Evolutionary conservation across 2,329 filamentous ascomycete genomes (phyloP).

Genomic region (Botryotinia convoluta): DNA sequence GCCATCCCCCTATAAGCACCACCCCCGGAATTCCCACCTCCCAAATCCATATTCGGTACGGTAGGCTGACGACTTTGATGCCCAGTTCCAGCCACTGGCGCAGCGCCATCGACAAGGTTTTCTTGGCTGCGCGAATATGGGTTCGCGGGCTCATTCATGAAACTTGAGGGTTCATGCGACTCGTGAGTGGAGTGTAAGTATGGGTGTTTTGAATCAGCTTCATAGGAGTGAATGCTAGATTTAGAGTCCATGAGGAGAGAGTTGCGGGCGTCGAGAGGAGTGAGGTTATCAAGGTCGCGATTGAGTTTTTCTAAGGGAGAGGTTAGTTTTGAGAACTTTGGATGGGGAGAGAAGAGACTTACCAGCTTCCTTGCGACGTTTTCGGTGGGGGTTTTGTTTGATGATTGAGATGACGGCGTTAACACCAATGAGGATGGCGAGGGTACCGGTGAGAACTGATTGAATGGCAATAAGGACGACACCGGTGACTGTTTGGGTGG

Average conservation of each 20-base stretch:
- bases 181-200: constrained; percentile 27
- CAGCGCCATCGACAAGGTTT: constrained; percentile 14
- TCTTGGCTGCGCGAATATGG: constrained; percentile 27
- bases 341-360: constrained; percentile 45
- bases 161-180: constrained; percentile 11
- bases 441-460: constrained; percentile 73
- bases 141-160: constrained; percentile 36
- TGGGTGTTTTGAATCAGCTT: constrained; percentile 27
- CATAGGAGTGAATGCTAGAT: constrained; percentile 12
- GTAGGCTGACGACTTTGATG: constrained; percentile 7
- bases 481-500: constrained; percentile 90
- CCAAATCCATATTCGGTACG: constrained; percentile 8
- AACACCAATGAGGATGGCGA: constrained; percentile 84
- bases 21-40: constrained; percentile 11
- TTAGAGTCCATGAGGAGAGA: constrained; percentile 58
- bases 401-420: constrained; percentile 82
- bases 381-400: constrained; percentile 86
- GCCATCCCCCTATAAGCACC: constrained; percentile 33
- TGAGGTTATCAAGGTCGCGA: constrained; percentile 77
- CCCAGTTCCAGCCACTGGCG: constrained; percentile 2
- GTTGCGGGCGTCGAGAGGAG: constrained; percentile 82
- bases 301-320: constrained; percentile 65
- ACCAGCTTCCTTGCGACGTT: constrained; percentile 86
- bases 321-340: background rate
- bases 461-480: constrained; percentile 93